Evolutionary conservation across 2,329 filamentous ascomycete genomes (phyloP).

Genomic region (Colletotrichum lentis): DNA sequence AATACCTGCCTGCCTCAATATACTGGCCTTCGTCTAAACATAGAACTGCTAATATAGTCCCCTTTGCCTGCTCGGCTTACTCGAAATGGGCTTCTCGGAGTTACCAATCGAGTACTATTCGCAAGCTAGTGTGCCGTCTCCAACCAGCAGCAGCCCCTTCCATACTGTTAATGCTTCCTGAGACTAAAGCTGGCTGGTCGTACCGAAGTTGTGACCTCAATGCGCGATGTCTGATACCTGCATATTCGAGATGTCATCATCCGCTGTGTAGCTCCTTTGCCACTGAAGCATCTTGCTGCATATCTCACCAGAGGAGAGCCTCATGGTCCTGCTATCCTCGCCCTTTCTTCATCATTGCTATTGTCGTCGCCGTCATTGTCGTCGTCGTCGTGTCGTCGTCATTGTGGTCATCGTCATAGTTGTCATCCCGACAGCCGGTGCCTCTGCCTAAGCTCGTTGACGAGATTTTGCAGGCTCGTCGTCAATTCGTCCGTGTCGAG

Average conservation of each 20-base stretch:
- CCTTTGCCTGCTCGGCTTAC: not conserved
- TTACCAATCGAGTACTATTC: not conserved
- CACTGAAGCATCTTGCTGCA: not conserved
- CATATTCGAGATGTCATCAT: not conserved
- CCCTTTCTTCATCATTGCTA: not conserved
- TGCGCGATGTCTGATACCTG: not conserved
- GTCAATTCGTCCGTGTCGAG: slow-evolving; percentile 55
- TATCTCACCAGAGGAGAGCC: not conserved
- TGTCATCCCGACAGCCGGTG: slow-evolving; percentile 6
- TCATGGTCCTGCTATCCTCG: not conserved
- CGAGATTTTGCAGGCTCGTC: slow-evolving; percentile 47
- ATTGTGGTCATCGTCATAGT: not conserved
- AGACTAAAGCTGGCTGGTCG: not conserved
- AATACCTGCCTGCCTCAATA: not conserved
- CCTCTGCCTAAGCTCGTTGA: slow-evolving; percentile 46
- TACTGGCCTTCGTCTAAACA: not conserved
- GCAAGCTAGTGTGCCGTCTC: not conserved
- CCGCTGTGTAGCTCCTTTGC: not conserved
- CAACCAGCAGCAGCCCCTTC: not conserved
- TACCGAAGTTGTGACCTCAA: not conserved
- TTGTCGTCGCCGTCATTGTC: not conserved
- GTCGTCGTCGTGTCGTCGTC: not conserved
- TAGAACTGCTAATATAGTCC: not conserved
- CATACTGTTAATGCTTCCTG: not conserved
- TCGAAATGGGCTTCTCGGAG: not conserved